Conservation (phyloP, 2,329 filamentous ascomycete species). For the Ophioceras dolichostomum region DNA sequence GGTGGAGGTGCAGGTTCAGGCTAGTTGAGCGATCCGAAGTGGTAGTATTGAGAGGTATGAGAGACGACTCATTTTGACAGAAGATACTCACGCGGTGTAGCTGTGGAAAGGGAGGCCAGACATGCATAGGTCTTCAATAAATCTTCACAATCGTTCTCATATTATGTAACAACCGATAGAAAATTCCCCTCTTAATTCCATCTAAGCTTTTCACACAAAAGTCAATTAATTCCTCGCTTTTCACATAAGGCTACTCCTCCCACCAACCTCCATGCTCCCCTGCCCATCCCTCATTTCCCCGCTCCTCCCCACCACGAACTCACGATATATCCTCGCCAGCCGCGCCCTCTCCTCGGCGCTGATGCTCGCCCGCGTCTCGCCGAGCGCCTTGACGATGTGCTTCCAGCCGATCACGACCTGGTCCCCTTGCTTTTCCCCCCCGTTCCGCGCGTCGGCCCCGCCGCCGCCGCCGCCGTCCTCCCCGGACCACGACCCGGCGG, state of each 20-base stretch:
- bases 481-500: not conserved
- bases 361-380: slow-evolving; percentile 71
- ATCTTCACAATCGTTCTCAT: too few relatives aligned
- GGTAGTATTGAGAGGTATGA: too few relatives aligned
- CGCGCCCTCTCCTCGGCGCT: slow-evolving; percentile 63
- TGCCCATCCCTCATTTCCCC: slow-evolving; percentile 94
- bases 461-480: slow-evolving; percentile 9
- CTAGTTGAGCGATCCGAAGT: not conserved
- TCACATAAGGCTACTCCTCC: slow-evolving; percentile 85
- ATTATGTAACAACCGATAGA: too few relatives aligned
- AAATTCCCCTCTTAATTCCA: too few relatives aligned
- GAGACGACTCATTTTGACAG: too few relatives aligned
- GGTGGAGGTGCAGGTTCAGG: not conserved
- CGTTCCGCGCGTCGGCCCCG: slow-evolving; percentile 7
- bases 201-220: too few relatives aligned
- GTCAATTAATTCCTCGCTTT: too few relatives aligned
- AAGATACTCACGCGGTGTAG: too few relatives aligned
- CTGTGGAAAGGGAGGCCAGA: too few relatives aligned
- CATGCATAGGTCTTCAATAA: too few relatives aligned
- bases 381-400: slow-evolving; percentile 68
- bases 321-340: slow-evolving; percentile 70
- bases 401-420: slow-evolving; percentile 78
- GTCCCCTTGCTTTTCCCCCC: slow-evolving; percentile 14
- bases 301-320: slow-evolving; percentile 86
- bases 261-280: slow-evolving; percentile 83